Conservation (phyloP, 176 grass and related monocot species). For the Echinochloa phyllopogon region DNA sequence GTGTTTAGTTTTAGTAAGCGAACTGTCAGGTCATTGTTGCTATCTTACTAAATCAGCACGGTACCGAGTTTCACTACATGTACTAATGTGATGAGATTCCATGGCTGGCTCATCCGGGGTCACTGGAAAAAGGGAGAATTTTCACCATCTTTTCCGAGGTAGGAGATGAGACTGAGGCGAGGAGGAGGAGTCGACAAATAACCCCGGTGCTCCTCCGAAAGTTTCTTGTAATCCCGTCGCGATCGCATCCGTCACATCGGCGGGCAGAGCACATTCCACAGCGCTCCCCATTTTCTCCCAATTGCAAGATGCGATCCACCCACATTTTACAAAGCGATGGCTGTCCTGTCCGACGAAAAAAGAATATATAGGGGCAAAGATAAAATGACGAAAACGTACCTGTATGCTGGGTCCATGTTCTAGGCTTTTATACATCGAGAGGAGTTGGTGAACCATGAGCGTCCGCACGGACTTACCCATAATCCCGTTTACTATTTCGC, state of each 20-base stretch:
- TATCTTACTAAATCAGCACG: not conserved
- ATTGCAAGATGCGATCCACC: conserved; percentile 14
- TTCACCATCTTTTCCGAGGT: not conserved
- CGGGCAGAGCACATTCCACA: not conserved
- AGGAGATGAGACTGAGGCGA: not conserved
- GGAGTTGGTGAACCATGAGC: not conserved
- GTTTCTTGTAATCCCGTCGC: not conserved
- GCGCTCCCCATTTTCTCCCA: not conserved
- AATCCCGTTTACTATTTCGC: not conserved
- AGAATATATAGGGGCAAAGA: not conserved
- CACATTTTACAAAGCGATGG: conserved; percentile 21
- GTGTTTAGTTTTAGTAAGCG: not conserved
- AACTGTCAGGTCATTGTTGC: not conserved
- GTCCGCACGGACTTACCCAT: not conserved
- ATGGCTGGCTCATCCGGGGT: not conserved
- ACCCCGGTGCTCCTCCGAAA: too few relatives aligned
- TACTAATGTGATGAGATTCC: not conserved
- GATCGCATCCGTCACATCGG: conserved; percentile 26
- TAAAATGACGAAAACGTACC: conserved; percentile 26
- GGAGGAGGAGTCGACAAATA: not conserved
- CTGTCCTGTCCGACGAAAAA: conserved; percentile 28
- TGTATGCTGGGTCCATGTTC: not conserved
- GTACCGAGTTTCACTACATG: not conserved
- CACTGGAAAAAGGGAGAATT: not conserved
- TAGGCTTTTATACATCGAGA: not conserved